Conservation (phyloP, 306 rosid genomes). For the Cyamopsis tetragonoloba region DNA sequence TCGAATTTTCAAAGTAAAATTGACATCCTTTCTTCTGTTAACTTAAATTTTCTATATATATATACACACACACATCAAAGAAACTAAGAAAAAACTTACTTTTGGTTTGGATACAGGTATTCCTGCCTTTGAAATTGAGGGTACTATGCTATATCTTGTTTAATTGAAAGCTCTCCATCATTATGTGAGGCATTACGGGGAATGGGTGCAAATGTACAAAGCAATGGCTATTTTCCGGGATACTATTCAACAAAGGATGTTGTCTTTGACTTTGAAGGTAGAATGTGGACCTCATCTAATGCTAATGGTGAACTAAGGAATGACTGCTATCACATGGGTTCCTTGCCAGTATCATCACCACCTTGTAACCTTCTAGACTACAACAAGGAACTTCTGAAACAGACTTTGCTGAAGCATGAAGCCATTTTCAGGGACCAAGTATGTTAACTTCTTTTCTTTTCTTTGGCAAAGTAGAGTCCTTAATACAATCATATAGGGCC, state of each 20-base stretch:
- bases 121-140: slow-evolving; percentile 23
- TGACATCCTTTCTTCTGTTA: background rate
- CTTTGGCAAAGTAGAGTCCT: background rate
- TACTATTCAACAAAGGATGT: slow-evolving; percentile 30
- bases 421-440: slow-evolving; percentile 64
- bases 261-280: slow-evolving; percentile 38
- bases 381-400: slow-evolving; percentile 51
- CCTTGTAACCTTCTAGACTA: slow-evolving; percentile 27
- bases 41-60: background rate
- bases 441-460: slow-evolving; percentile 19
- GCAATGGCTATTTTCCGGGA: slow-evolving; percentile 33
- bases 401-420: slow-evolving; percentile 64
- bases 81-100: background rate
- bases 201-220: slow-evolving; percentile 42
- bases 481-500: background rate
- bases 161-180: slow-evolving; percentile 22
- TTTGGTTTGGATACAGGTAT: slow-evolving; percentile 31
- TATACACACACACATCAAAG: too few relatives aligned
- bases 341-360: slow-evolving; percentile 28
- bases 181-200: slow-evolving; percentile 42
- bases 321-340: slow-evolving; percentile 20
- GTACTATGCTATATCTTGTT: slow-evolving; percentile 3
- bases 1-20: background rate
- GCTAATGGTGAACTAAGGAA: slow-evolving; percentile 20
- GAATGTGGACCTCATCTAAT: slow-evolving; percentile 37